These are phyloP conservation scores for Xylariomycetidae sp. DNA, from an alignment of 2,329 filamentous ascomycete genomes.

Conservation along the genomic window DNA sequence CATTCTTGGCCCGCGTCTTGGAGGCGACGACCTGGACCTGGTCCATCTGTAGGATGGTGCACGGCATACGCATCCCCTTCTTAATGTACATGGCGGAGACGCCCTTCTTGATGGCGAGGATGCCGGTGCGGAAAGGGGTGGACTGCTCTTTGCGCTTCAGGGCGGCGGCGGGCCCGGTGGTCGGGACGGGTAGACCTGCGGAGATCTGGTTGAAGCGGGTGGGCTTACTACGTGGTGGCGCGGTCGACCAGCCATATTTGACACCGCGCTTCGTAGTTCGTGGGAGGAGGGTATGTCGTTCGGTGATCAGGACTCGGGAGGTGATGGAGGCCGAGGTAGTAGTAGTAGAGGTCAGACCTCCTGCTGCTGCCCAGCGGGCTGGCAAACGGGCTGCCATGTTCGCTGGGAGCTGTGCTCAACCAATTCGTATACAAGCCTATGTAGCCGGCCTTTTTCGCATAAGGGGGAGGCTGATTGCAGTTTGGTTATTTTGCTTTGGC, in stretches of 20 bases:
- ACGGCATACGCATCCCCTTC: slow-evolving; percentile 71
- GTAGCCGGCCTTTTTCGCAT: no score
- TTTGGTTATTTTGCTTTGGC: no score
- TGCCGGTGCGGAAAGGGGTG: slow-evolving; percentile 68
- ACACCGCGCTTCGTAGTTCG: slow-evolving; percentile 44
- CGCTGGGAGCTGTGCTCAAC: no score
- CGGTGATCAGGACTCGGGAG: slow-evolving; percentile 26
- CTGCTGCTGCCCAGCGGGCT: slow-evolving; percentile 39
- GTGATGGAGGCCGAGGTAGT: slow-evolving; percentile 21
- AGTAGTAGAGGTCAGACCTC: slow-evolving; percentile 27
- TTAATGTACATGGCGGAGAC: slow-evolving; percentile 90
- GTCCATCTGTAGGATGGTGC: slow-evolving; percentile 92
- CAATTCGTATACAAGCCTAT: no score
- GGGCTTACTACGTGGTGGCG: slow-evolving; percentile 46
- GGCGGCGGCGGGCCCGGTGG: slow-evolving; percentile 56
- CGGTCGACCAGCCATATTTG: slow-evolving; percentile 59
- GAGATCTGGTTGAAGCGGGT: slow-evolving; percentile 57
- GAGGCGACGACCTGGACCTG: slow-evolving; percentile 82
- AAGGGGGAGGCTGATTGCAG: no score
- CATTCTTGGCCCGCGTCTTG: slow-evolving; percentile 76
- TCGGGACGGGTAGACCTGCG: slow-evolving; percentile 51
- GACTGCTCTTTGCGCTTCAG: slow-evolving; percentile 54
- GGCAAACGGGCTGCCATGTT: slow-evolving; percentile 46
- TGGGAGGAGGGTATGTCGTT: slow-evolving; percentile 37
- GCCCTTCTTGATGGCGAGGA: slow-evolving; percentile 85